Evolutionary conservation across 2,329 filamentous ascomycete genomes (phyloP).

Genomic region (Pyrenophora tritici-repentis): DNA sequence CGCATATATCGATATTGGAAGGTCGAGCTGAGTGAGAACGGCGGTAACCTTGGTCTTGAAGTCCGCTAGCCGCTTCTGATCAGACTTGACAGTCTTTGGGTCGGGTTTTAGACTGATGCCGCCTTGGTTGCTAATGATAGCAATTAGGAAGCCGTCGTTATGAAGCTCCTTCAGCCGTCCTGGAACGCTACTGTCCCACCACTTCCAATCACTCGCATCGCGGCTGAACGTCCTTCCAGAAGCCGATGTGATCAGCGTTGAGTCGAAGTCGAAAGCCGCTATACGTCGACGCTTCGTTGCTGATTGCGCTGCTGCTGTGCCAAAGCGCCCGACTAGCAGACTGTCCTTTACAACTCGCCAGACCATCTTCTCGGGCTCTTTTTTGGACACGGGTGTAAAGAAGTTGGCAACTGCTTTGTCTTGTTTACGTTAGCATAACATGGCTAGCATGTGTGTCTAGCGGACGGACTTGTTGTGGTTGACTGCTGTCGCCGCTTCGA

Average conservation of each 20-base stretch:
- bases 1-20: slow-evolving; percentile 82
- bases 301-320: slow-evolving; percentile 50
- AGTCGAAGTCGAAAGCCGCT: slow-evolving; percentile 63
- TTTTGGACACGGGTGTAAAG: slow-evolving; percentile 86
- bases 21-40: slow-evolving; percentile 71
- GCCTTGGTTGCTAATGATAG: slow-evolving; percentile 88
- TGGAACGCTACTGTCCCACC: slow-evolving; percentile 82
- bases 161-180: slow-evolving; percentile 68
- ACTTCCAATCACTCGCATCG: slow-evolving; percentile 83
- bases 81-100: slow-evolving; percentile 69
- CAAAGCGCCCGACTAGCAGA: slow-evolving; percentile 76
- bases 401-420: slow-evolving; percentile 77
- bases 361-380: slow-evolving; percentile 72
- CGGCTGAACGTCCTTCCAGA: slow-evolving; percentile 80
- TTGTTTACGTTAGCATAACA: slow-evolving; percentile 41
- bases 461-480: slow-evolving; percentile 58
- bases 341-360: slow-evolving; percentile 73
- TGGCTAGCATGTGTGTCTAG: neutral
- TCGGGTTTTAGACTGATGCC: slow-evolving; percentile 76
- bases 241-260: slow-evolving; percentile 78
- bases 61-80: slow-evolving; percentile 70
- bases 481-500: slow-evolving; percentile 60
- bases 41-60: slow-evolving; percentile 81
- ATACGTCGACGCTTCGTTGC: slow-evolving; percentile 28
- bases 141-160: slow-evolving; percentile 73